Evolutionary conservation across 2,329 filamentous ascomycete species (phyloP), one percentile per base, ranked within the genome.

Genomic region (Pestalotiopsis sp.): DNA sequence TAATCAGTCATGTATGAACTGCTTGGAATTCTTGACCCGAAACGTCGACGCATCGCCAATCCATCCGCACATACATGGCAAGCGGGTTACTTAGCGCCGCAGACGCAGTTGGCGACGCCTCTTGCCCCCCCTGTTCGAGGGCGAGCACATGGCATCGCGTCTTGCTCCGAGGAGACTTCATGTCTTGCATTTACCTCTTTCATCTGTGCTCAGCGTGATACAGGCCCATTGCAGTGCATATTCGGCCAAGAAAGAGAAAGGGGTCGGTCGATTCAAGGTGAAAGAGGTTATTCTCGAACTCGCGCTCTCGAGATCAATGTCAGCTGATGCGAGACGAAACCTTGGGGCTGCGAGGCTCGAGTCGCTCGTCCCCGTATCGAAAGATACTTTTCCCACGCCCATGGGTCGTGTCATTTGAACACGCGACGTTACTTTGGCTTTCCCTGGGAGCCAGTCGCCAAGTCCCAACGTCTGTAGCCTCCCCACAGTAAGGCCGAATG

Each of bases 341-440:
- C 61, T 25, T 25, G 38, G n/a, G 31, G 31, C 31, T 36, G 31
- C 31, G 5, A 36, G 31, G 41, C 36, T 45, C 14, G 20, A 17
- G 20, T 64, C 31, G 39, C 5, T 52, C 13, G 39, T 20, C 39
- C 31, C 31, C 25, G 36, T 52, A 20, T 23, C 61, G 5, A 62
- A 62, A 36, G 31, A 39, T 38, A 20, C 14, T 62, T 27, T 59
- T 59, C 57, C n/a, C 57, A 20, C 23, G 23, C 20, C 36, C 60
- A 27, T 23, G 25, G 62, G 25, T 64, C 38, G 62, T 64, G 62
- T 52, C 41, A 49, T 64, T 58, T 36, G 59, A 38, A 58, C 45
- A 58, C 41, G 63, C 63, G 63, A 66, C 63, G 63, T 66, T 66
- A 66, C 63, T 56, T 56, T 66, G 41, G 49, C 63, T 56, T 36